Percentiles rank a stretch among this genome's conserved stretches.
phyloP scores from a whole-genome alignment of 2,329 filamentous ascomycete species.

The Eurotiales sp. region DNA sequence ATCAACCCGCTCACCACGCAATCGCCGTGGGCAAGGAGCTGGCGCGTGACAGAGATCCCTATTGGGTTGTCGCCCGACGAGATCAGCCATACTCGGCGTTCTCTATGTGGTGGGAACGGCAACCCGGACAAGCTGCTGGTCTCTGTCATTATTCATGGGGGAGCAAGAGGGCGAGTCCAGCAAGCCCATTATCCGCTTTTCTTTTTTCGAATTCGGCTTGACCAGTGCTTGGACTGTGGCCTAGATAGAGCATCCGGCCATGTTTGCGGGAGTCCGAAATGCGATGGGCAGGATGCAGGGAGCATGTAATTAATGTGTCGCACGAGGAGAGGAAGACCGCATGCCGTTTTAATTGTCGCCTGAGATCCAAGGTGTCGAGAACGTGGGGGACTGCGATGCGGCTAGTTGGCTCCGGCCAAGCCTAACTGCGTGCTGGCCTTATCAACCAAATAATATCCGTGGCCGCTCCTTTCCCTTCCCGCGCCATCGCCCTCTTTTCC shows the following conservation, averaged over 20 bases:
- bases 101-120: constrained; percentile 59
- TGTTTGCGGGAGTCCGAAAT: background rate
- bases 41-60: constrained; percentile 73
- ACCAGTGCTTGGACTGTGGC: too few species aligned
- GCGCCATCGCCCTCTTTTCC: constrained; percentile 7
- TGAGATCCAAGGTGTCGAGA: constrained; percentile 4
- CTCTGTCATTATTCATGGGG: constrained; percentile 32
- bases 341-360: too few species aligned
- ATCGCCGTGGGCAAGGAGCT: constrained; percentile 86
- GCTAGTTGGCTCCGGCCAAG: background rate
- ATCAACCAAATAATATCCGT: constrained; percentile 5
- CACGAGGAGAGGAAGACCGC: too few species aligned
- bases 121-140: constrained; percentile 31
- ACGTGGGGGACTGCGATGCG: constrained; percentile 12
- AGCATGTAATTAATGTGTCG: too few species aligned
- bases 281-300: too few species aligned
- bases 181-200: constrained; percentile 21
- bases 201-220: too few species aligned
- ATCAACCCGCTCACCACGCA: constrained; percentile 81
- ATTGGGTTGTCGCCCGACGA: constrained; percentile 83
- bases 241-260: background rate
- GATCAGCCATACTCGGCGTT: constrained; percentile 86
- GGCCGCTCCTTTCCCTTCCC: constrained; percentile 9
- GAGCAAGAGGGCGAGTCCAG: constrained; percentile 19
- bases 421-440: background rate